Evolutionary conservation across 306 rosid species (phyloP), one percentile per base, ranked within the genome.

Genomic region (Glycine tomentella): DNA sequence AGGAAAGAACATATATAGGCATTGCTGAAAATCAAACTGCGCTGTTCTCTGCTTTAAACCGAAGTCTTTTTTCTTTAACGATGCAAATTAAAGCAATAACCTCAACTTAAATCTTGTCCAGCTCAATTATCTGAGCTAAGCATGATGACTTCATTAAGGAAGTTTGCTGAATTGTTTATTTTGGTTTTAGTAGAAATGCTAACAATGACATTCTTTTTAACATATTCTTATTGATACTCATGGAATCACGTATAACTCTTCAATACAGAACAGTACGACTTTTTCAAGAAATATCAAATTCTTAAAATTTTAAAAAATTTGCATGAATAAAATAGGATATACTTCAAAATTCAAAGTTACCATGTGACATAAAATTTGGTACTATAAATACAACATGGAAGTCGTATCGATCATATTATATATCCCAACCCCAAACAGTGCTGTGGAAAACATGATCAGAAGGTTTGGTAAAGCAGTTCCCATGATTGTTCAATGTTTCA

Each of bases 401-500:
- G 48, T 52, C 11, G 38, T 44, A 52, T 67, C 31, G 31, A 25
- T 25, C 67, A 49, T 66, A 33, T 5, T 20, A 40, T 73, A 66
- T 68, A 68, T 4, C 53, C 53, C 59, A 70, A 66, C 52, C 15
- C 6, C 17, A 69, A 76, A 76, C 69, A 75, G 79, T 64, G 9
- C 36, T 31, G 44, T 75, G 57, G n/a, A 56, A 49, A 76, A 58
- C 51, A 79, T 75, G 58, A 63, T 62, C 38, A 59, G 2, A 67
- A 36, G 40, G 40, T 69, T 53, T 52, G 58, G 46, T 2, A 55
- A 62, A 73, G 48, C 59, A 77, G 51, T 51, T 64, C 74, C 76
- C 84, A 88, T 92, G 94, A 82, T 82, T 80, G 20, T 58, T 76
- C 85, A 69, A 34, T 85, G 77, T 77, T 52, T 84, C 48, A 48